A percentile compares a stretch with the other conserved stretches of the same genome.
Conservation (phyloP, 805 yeast genomes). For the Ogataea ganodermae region DNA sequence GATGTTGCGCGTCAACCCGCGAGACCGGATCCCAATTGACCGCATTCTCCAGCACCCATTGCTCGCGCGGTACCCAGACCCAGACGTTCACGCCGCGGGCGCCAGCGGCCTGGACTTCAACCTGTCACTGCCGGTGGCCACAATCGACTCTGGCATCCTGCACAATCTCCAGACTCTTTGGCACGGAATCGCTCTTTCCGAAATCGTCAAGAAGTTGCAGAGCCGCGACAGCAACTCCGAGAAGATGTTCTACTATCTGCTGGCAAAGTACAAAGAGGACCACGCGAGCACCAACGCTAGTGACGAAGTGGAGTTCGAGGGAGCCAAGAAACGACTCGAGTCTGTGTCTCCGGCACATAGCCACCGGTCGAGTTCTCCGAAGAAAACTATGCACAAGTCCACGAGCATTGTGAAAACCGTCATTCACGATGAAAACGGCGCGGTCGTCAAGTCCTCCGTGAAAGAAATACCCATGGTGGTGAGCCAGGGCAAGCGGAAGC, state of each 20-base stretch:
- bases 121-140: slow-evolving; percentile 25
- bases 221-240: slow-evolving; percentile 32
- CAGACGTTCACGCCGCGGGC: slow-evolving; percentile 28
- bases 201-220: slow-evolving; percentile 32
- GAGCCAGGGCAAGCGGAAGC: slow-evolving; percentile 28
- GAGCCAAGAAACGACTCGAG: slow-evolving; percentile 18
- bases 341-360: slow-evolving; percentile 2
- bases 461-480: slow-evolving; percentile 35
- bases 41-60: slow-evolving; percentile 63
- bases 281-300: slow-evolving; percentile 23
- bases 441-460: slow-evolving; percentile 29
- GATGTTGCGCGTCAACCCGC: slow-evolving; percentile 73
- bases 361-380: slow-evolving; percentile 14
- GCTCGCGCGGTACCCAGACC: slow-evolving; percentile 51
- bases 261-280: slow-evolving; percentile 36
- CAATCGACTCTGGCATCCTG: slow-evolving; percentile 52
- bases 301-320: slow-evolving; percentile 17
- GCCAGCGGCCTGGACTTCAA: slow-evolving; percentile 25
- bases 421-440: slow-evolving; percentile 37
- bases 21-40: slow-evolving; percentile 66
- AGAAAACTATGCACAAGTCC: slow-evolving; percentile 22
- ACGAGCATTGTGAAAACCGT: slow-evolving; percentile 36
- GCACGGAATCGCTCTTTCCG: slow-evolving; percentile 49
- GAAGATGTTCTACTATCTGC: slow-evolving; percentile 39
- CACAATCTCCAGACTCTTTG: slow-evolving; percentile 57